Evolutionary conservation across 164 flowering plant species (phyloP), one percentile per base, ranked within the genome.

Genomic region (Magnolia sinica): DNA sequence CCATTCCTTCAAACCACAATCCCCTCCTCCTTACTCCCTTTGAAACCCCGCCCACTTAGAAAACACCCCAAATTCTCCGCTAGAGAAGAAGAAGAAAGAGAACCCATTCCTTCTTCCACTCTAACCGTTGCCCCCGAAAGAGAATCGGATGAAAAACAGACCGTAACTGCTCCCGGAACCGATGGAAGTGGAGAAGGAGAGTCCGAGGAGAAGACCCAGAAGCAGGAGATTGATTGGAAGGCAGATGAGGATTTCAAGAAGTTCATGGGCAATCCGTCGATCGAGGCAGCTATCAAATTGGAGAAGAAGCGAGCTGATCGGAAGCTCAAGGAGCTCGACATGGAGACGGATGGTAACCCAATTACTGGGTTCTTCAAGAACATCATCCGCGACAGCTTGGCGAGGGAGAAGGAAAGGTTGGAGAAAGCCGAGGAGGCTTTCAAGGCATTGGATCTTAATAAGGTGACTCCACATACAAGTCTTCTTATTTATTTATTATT

Each of bases 241-340:
- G 81, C 83, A 4, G 98, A 95, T 76, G 95, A 93, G 73, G 98
- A 92, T 85, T 95, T 95, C 85, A 95, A 93, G 88, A 91, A 88
- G 67, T 93, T 95, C 78, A 95, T 95, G 98, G 98, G 98, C 1
- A 95, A 91, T 76, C 98, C 97, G 10, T 93, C 98, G 0, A 93
- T 95, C 13, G 98, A 95, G 74, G 98, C 97, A 0, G 98, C 97
- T 1, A 93, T 95, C 27, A 95, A 93, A 89, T 87, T 95, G 51
- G 98, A 95, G 87, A 95, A 93, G 89, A 92, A 93, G 80, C 88
- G 94, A 75, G 88, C 98, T 45, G 98, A 95, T 74, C 76, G 96
- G 85, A 93, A 87, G 86, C 92, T 95, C 31, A 93, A 88, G 83
- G 96, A 93, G 82, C 93, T 95, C 13, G 93, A 91, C 73, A 83